Conservation (phyloP, 257 asterid species). For the Dorcoceras hygrometricum region DNA sequence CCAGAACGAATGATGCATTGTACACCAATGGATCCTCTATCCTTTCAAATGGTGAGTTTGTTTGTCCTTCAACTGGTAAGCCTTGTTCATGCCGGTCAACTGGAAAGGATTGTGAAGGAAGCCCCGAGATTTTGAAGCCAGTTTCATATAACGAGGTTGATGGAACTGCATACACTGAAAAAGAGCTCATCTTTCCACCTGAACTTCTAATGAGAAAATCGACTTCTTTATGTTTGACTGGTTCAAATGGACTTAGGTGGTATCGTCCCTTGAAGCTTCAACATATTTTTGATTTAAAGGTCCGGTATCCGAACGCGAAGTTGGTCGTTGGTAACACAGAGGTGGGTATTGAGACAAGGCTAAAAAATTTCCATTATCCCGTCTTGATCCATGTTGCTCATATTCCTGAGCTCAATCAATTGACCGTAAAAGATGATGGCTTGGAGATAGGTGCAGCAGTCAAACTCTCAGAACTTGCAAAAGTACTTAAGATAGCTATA, state of each 20-base stretch:
- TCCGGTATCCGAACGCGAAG: slow-evolving; percentile 61
- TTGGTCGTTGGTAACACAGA: slow-evolving; percentile 87
- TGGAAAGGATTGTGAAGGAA: slow-evolving; percentile 30
- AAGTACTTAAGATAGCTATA: slow-evolving; percentile 43
- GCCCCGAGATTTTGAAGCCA: slow-evolving; percentile 36
- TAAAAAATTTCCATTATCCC: slow-evolving; percentile 68
- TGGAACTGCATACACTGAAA: slow-evolving; percentile 69
- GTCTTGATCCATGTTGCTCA: slow-evolving; percentile 63
- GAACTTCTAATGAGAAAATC: slow-evolving; percentile 66
- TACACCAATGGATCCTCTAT: slow-evolving; percentile 53
- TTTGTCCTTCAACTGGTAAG: slow-evolving; percentile 95
- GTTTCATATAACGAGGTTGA: slow-evolving; percentile 59
- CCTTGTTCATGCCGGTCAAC: slow-evolving; percentile 80
- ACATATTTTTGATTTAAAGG: slow-evolving; percentile 59
- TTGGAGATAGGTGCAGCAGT: slow-evolving; percentile 90
- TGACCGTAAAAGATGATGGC: slow-evolving; percentile 61
- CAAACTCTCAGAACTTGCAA: slow-evolving; percentile 69
- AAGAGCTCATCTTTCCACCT: slow-evolving; percentile 92
- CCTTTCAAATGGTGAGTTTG: slow-evolving; percentile 40
- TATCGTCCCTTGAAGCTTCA: slow-evolving; percentile 72
- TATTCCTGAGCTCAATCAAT: slow-evolving; percentile 69
- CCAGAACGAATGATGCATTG: slow-evolving; percentile 68
- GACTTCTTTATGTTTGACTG: slow-evolving; percentile 50
- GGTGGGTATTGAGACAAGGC: slow-evolving; percentile 88
- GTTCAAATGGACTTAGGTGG: slow-evolving; percentile 77